Base-by-base conservation (phyloP, 495 filamentous ascomycete species). In the Xylaria flabelliformis region DNA sequence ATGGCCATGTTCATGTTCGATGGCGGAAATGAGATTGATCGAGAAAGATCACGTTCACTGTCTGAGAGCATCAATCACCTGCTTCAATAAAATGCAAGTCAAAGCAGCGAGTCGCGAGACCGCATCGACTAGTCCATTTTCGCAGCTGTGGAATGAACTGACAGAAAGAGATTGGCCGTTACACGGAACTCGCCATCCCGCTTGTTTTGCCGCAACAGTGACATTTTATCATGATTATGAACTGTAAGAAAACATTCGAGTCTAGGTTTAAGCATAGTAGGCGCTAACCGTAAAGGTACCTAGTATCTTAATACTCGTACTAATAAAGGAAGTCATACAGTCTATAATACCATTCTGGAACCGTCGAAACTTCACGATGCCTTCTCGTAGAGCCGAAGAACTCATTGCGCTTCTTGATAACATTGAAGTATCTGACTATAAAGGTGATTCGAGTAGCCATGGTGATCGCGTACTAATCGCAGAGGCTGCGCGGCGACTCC, bases 401-500 rank as follows among this genome's bases (percentile, higher is more conserved):
- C 64, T 67, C 10, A 24, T 67, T n/a, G 32, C 26, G 21, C 46
- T 67, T 24, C 64, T 67, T 39, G 64, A 67, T 9, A 53, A 53
- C n/a, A 53, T 53, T 24, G 26, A 67, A 67, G 29, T 51, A 1
- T 51, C 29, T 10, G n/a, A 67, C 39, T 53, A 9, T 19, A 32
- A 21, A 36, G 64, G 26, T 41, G 64, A 67, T 67, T 13, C 24
- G 7, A 39, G 53, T 7, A 34, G 53, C 19, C 59, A 48, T 7
- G 67, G 55, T 9, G 65, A 59, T 19, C 72, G 72, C 4, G 46
- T 56, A 10, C 4, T 51, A 3, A 39, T 64, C 17, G 50, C 51
- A 10, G 66, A 62, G 7, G 72, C 72, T 3, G 65, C 59, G 53
- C 58, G 67, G 4, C 56, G 61, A 36, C 67, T 73, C 6, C 58